Evolutionary conservation across 495 filamentous ascomycete species (phyloP), one percentile per base, ranked within the genome.

Genomic region (Xylaria acuta): DNA sequence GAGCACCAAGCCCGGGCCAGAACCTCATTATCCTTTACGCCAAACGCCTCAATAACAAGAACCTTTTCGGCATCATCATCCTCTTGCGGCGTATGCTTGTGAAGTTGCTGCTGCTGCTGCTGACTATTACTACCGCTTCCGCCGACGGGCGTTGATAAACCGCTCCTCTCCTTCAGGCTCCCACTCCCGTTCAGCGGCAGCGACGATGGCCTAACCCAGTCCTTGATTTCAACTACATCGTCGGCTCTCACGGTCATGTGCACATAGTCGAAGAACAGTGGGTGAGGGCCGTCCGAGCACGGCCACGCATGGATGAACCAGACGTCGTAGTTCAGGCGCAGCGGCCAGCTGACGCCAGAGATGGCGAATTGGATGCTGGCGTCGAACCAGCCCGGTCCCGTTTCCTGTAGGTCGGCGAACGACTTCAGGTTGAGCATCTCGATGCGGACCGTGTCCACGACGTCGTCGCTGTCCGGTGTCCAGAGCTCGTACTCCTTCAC

Each of bases 1-100:
- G 88, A 83, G 74, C 90, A 92, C 91, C 91, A 93, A 54, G 91
- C 91, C 63, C 91, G 81, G 1, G 90, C 90, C 75, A 93, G 85
- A 18, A 93, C 91, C 79, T 92, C 91, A 71, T 92, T 93, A 77
- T 93, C 91, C 59, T 78, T 80, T 36, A 90, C 90, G 12, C 91
- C 91, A 73, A 91, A 89, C 36, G 91, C 90, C 80, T 93, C 88
- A 22, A 93, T 84, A 43, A 90, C 90, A 47, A 93, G 82, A 14
- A 93, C 90, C 73, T 83, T 84, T 72, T 91, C 89, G 12, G 87
- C 80, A 60, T 87, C 84, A 30, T 81, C 79, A 9, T 63, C 78
- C 25, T 77, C 77, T 41, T 69, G 63, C 7, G 62, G 64, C 20
- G 34, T 51, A 32, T 58, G 30, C 30, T 60, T 62, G 22, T 49